Evolutionary conservation across 2,329 filamentous ascomycete genomes (phyloP).

Genomic region (Arthroderma sp.): DNA sequence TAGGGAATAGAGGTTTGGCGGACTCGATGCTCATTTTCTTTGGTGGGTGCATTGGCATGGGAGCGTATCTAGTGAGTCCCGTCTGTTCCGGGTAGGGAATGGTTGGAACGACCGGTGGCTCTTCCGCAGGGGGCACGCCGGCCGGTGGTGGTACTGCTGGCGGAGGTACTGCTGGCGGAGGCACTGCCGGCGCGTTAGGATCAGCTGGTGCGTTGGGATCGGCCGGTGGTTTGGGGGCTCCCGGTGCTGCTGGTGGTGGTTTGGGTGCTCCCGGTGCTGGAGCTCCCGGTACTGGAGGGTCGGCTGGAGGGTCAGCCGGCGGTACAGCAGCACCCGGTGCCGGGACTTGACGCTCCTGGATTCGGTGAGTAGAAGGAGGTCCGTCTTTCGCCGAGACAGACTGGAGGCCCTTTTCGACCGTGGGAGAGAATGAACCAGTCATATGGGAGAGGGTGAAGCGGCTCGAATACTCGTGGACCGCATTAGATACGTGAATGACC

Average conservation of each 20-base stretch:
- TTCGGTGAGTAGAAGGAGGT: slow-evolving; percentile 11
- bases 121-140: too few relatives aligned
- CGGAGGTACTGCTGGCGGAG: not conserved
- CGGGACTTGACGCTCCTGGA: slow-evolving; percentile 13
- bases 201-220: too few relatives aligned
- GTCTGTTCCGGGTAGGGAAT: slow-evolving; percentile 47
- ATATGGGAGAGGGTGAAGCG: slow-evolving; percentile 55
- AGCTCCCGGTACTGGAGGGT: not conserved
- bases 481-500: slow-evolving; percentile 43
- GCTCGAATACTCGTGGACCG: slow-evolving; percentile 46
- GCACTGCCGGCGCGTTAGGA: not conserved
- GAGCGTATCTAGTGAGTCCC: slow-evolving; percentile 48
- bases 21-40: slow-evolving; percentile 47
- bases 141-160: slow-evolving; percentile 12
- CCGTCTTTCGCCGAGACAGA: slow-evolving; percentile 22
- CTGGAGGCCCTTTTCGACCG: slow-evolving; percentile 30
- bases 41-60: slow-evolving; percentile 48
- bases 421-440: slow-evolving; percentile 46
- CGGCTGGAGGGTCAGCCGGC: not conserved
- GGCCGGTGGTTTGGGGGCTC: not conserved
- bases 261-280: not conserved
- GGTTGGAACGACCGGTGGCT: slow-evolving; percentile 18
- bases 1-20: slow-evolving; percentile 42
- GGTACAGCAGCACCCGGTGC: not conserved
- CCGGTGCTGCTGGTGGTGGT: not conserved